Conservation (phyloP, 192 early-diverging fungal genomes). For the Phlyctochytrium bullatum region DNA sequence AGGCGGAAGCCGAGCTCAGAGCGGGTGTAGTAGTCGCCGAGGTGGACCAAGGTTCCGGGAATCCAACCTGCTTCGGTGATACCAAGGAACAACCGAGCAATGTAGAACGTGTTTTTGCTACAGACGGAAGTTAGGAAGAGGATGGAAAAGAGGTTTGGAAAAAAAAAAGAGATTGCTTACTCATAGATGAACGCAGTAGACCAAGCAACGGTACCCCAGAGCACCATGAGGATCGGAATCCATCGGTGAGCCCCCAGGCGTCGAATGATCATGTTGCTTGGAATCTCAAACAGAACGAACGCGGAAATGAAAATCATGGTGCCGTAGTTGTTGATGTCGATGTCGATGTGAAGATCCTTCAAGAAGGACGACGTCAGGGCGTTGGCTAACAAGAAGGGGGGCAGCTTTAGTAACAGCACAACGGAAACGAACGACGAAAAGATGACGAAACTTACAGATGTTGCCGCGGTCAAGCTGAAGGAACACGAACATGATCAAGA, state of each 20-base stretch:
- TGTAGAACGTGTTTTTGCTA: conserved; percentile 3
- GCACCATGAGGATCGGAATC: conserved; percentile 23
- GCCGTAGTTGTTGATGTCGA: neutral
- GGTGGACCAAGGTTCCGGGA: conserved; percentile 24
- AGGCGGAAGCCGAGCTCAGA: conserved; percentile 15
- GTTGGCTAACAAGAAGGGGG: no score
- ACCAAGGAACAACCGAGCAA: conserved; percentile 14
- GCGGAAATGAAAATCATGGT: neutral
- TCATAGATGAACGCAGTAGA: neutral
- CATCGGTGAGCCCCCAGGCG: conserved; percentile 11
- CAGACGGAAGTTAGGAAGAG: neutral
- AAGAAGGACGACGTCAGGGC: neutral
- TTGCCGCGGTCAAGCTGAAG: conserved; percentile 49
- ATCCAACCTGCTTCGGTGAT: conserved; percentile 26
- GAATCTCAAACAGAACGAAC: neutral
- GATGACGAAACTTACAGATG: conserved; percentile 31
- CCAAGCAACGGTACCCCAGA: conserved; percentile 13
- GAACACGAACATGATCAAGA: conserved; percentile 54
- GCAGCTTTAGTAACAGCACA: no score
- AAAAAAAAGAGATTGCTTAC: no score
- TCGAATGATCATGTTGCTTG: neutral
- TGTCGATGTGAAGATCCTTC: neutral
- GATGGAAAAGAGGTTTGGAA: no score
- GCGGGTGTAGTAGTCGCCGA: conserved; percentile 22
- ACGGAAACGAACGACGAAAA: no score